These are phyloP conservation scores for Arctostaphylos glauca DNA, from an alignment of 148 eudicot genomes.

Conservation along the genomic window DNA sequence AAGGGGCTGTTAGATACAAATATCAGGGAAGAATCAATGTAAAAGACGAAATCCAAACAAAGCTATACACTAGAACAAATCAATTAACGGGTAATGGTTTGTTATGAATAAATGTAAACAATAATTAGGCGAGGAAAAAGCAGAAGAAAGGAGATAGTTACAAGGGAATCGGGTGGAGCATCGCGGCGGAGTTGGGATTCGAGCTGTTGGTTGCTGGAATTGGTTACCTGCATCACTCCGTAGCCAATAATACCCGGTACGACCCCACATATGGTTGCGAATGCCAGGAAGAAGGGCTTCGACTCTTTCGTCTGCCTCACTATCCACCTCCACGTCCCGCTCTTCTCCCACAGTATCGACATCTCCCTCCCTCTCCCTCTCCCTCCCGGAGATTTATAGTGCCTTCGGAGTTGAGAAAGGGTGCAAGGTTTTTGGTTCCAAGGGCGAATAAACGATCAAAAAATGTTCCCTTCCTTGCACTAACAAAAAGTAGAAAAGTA, in stretches of 20 bases:
- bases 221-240: constrained; percentile 77
- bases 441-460: no score
- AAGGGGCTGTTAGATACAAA: neutral
- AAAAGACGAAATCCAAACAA: neutral
- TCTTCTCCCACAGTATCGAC: constrained; percentile 54
- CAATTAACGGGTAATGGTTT: neutral
- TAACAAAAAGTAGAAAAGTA: no score
- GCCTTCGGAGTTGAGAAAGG: no score
- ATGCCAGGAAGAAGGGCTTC: constrained; percentile 76
- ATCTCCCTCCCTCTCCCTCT: constrained; percentile 21
- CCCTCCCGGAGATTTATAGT: no score
- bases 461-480: no score
- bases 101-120: no score
- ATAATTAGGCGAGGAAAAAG: no score
- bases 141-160: constrained; percentile 9
- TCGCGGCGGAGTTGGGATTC: constrained; percentile 73
- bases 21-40: no score
- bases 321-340: constrained; percentile 68
- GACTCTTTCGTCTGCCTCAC: constrained; percentile 71
- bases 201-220: constrained; percentile 52
- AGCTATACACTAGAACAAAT: neutral
- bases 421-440: no score
- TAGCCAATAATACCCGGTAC: constrained; percentile 78
- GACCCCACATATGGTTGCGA: constrained; percentile 85
- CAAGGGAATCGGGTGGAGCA: constrained; percentile 72